These are phyloP conservation scores for Castanea crenata DNA, from an alignment of 306 rosid genomes.

Conservation along the genomic window DNA sequence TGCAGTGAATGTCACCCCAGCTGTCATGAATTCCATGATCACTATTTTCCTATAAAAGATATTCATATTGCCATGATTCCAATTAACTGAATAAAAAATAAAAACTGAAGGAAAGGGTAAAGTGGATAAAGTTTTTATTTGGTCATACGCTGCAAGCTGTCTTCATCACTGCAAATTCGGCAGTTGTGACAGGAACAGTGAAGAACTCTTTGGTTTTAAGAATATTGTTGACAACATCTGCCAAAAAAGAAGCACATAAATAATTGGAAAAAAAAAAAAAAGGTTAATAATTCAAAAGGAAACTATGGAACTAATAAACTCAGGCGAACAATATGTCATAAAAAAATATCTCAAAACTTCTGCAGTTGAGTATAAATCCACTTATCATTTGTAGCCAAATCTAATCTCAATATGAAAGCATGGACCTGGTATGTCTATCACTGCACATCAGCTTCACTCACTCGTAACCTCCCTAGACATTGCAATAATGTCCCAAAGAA, in stretches of 20 bases:
- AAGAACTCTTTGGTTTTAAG: constrained; percentile 57
- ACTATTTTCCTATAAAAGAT: constrained; percentile 4
- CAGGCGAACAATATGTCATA: neutral
- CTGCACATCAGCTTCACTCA: neutral
- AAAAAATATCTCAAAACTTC: neutral
- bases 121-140: constrained; percentile 15
- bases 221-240: constrained; percentile 73
- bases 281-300: neutral
- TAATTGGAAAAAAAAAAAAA: neutral
- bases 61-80: constrained; percentile 1
- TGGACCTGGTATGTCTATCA: neutral
- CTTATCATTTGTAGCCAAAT: neutral
- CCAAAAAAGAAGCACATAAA: constrained; percentile 15
- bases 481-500: neutral
- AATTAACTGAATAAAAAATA: neutral
- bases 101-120: constrained; percentile 2
- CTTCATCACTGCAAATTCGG: constrained; percentile 86
- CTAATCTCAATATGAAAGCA: neutral
- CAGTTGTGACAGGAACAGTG: constrained; percentile 70
- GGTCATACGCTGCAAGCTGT: constrained; percentile 87
- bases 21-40: neutral
- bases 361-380: neutral
- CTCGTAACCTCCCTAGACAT: neutral
- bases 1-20: constrained; percentile 9
- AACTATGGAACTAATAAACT: neutral